A percentile compares a stretch with the other conserved stretches of the same genome.
Conservation (phyloP, 139 green algal species). For the Tetradesmus obliquus region DNA sequence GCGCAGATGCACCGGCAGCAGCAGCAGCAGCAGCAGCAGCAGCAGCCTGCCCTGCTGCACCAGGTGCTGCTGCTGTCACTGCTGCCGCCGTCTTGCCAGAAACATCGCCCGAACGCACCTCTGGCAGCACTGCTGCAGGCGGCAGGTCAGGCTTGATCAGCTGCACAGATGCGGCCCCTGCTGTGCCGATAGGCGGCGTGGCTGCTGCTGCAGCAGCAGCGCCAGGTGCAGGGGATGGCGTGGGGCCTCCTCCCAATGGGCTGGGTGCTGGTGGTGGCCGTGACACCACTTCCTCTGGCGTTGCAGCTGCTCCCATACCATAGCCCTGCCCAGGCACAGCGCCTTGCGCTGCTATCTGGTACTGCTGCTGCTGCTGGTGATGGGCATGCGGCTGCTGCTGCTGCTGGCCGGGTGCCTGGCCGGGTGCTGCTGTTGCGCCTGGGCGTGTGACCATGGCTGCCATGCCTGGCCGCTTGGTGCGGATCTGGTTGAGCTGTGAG, state of each 20-base stretch:
- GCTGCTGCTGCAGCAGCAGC: background rate
- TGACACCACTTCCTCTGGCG: conserved; percentile 8
- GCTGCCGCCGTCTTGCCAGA: background rate
- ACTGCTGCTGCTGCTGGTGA: conserved; percentile 11
- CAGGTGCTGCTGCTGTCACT: background rate
- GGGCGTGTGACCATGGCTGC: background rate
- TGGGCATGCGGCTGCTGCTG: background rate
- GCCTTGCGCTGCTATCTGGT: background rate
- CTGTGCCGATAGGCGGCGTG: conserved; percentile 24
- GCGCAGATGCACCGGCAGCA: background rate
- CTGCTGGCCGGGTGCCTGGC: background rate
- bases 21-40: background rate
- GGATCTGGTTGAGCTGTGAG: conserved; percentile 10
- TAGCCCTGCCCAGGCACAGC: conserved; percentile 1
- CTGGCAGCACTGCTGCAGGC: conserved; percentile 23
- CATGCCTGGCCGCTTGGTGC: background rate
- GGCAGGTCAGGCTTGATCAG: conserved; percentile 40
- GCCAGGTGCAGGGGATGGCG: conserved; percentile 6
- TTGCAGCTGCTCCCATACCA: background rate
- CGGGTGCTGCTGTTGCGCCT: background rate
- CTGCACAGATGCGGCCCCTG: background rate
- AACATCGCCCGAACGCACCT: background rate
- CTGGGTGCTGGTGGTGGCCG: conserved; percentile 1
- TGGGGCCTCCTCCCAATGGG: conserved; percentile 12
- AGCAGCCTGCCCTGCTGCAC: background rate